A percentile compares a stretch with the other conserved stretches of the same genome.
These are phyloP conservation scores for Saccharum hybrid DNA, from an alignment of 202 grass and related monocot genomes.

Conservation along the genomic window DNA sequence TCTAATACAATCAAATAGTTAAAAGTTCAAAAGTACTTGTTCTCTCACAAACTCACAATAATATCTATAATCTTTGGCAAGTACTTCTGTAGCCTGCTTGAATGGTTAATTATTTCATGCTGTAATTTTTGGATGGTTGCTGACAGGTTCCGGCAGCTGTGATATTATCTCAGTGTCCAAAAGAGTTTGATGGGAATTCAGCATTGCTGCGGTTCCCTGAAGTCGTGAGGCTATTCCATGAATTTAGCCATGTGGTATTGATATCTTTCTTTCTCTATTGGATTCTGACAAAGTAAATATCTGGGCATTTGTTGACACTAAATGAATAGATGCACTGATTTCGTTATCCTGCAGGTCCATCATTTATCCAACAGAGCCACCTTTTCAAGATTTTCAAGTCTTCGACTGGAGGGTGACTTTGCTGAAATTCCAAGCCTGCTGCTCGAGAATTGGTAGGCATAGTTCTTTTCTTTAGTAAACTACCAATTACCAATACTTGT, in stretches of 20 bases:
- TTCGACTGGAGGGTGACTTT: conserved; percentile 81
- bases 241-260: conserved; percentile 93
- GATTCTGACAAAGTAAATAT: conserved; percentile 35
- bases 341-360: conserved; percentile 67
- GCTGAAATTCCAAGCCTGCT: conserved; percentile 85
- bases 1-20: conserved; percentile 27
- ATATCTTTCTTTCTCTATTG: conserved; percentile 36
- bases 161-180: conserved; percentile 83
- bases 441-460: conserved; percentile 87
- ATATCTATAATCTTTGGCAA: conserved; percentile 30
- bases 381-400: conserved; percentile 85
- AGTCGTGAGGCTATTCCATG: conserved; percentile 96
- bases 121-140: conserved; percentile 32
- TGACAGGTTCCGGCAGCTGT: conserved; percentile 79
- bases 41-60: conserved; percentile 1
- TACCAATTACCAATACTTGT: conserved; percentile 7
- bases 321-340: conserved; percentile 37
- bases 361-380: conserved; percentile 79
- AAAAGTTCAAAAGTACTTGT: not conserved
- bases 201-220: conserved; percentile 79
- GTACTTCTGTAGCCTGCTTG: conserved; percentile 25
- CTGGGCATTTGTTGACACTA: conserved; percentile 19
- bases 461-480: conserved; percentile 38
- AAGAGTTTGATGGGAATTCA: conserved; percentile 77
- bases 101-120: conserved; percentile 11